Evolutionary conservation across 2,329 filamentous ascomycete genomes (phyloP).

Genomic region (Penicillium corylophilum): DNA sequence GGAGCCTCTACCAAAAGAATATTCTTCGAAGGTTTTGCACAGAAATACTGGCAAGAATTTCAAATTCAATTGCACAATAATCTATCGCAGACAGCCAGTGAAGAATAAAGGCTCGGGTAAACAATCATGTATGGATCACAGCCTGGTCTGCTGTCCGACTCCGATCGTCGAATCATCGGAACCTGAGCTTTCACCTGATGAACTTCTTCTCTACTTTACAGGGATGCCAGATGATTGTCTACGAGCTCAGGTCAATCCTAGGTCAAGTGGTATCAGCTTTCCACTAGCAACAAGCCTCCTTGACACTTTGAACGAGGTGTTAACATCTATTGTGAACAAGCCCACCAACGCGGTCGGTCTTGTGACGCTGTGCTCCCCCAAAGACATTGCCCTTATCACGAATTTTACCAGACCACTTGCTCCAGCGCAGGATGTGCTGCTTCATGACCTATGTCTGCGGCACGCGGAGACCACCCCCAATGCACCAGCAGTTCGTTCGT

Average conservation of each 20-base stretch:
- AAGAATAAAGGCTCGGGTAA: background rate
- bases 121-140: background rate
- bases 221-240: background rate
- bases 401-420: background rate
- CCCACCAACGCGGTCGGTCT: background rate
- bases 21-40: background rate
- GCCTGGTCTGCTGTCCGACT: background rate
- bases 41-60: background rate
- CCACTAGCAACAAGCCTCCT: background rate
- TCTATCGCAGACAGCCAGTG: background rate
- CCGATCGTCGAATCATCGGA: background rate
- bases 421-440: constrained; percentile 6
- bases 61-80: background rate
- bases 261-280: background rate
- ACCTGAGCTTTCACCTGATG: background rate
- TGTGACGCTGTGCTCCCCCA: background rate
- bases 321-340: background rate
- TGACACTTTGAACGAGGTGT: background rate
- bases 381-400: background rate
- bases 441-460: constrained; percentile 18
- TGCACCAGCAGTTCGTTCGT: constrained; percentile 18
- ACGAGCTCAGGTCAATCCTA: background rate
- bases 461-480: constrained; percentile 12
- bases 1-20: background rate
- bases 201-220: background rate